Evolutionary conservation across 495 filamentous ascomycete genomes (phyloP).

Genomic region (Penicillium macrosclerotiorum): DNA sequence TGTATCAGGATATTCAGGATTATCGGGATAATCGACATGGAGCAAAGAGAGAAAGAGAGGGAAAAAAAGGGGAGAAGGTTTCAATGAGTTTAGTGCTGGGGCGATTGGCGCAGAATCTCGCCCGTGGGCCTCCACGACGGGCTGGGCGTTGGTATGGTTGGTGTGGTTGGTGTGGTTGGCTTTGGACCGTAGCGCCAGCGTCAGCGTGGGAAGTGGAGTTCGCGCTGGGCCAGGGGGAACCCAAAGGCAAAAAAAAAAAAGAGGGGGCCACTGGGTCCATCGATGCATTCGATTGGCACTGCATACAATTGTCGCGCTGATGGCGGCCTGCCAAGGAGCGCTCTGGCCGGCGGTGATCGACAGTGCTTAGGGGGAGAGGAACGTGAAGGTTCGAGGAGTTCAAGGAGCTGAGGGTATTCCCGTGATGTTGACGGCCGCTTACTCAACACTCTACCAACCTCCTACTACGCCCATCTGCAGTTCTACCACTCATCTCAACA

Average conservation of each 20-base stretch:
- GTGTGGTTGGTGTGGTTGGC: too few species aligned
- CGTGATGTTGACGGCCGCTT: too few species aligned
- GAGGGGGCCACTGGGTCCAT: background rate
- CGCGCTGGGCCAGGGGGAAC: conserved; percentile 3
- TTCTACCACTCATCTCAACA: too few species aligned
- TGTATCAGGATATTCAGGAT: too few species aligned
- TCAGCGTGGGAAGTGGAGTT: too few species aligned
- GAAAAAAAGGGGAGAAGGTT: conserved; percentile 8
- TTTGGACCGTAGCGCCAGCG: too few species aligned
- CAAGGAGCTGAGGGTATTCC: too few species aligned
- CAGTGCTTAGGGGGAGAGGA: conserved; percentile 7
- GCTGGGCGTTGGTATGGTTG: too few species aligned
- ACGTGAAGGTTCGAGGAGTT: too few species aligned
- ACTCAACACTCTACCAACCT: too few species aligned
- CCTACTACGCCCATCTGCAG: too few species aligned
- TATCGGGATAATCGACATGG: background rate
- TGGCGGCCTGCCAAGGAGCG: conserved; percentile 16
- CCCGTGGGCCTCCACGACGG: conserved; percentile 23
- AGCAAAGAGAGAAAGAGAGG: background rate
- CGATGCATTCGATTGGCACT: conserved; percentile 19
- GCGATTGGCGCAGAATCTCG: conserved; percentile 23
- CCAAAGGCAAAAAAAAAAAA: background rate
- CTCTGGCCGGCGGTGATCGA: conserved; percentile 24
- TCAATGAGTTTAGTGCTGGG: too few species aligned
- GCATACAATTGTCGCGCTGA: conserved; percentile 12